A percentile compares a stretch with the other conserved stretches of the same genome.
These are phyloP conservation scores for Inga leiocalycina DNA, from an alignment of 306 rosid genomes.

Conservation along the genomic window DNA sequence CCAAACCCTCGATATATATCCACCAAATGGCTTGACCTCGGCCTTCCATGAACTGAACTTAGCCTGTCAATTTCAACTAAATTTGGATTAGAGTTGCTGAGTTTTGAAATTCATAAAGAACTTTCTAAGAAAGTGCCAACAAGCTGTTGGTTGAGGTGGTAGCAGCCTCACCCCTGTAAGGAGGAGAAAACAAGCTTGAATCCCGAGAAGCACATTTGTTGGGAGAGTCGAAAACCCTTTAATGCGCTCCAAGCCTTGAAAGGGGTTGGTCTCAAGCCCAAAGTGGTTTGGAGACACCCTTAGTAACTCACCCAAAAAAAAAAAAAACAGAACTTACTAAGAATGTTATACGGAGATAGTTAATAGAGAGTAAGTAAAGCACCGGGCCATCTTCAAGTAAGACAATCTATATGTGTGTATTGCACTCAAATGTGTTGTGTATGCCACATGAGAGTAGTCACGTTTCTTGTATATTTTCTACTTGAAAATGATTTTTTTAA, in stretches of 20 bases:
- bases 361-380: background rate
- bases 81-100: background rate
- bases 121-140: background rate
- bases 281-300: too few relatives aligned
- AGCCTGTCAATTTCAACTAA: background rate
- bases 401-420: background rate
- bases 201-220: too few relatives aligned
- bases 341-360: background rate
- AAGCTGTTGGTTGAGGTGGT: too few relatives aligned
- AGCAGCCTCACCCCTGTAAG: too few relatives aligned
- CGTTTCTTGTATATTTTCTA: background rate
- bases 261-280: too few relatives aligned
- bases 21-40: background rate
- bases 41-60: background rate
- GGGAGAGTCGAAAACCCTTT: too few relatives aligned
- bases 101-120: background rate
- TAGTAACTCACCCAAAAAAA: too few relatives aligned
- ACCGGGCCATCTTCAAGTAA: background rate
- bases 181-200: too few relatives aligned
- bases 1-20: background rate
- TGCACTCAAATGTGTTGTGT: background rate
- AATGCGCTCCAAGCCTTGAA: too few relatives aligned
- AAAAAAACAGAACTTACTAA: background rate
- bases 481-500: background rate
- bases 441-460: background rate